A percentile compares a stretch with the other conserved stretches of the same genome.
phyloP scores from a whole-genome alignment of 1,284 basidiomycete species.

The Sanghuangporus weigelae region DNA sequence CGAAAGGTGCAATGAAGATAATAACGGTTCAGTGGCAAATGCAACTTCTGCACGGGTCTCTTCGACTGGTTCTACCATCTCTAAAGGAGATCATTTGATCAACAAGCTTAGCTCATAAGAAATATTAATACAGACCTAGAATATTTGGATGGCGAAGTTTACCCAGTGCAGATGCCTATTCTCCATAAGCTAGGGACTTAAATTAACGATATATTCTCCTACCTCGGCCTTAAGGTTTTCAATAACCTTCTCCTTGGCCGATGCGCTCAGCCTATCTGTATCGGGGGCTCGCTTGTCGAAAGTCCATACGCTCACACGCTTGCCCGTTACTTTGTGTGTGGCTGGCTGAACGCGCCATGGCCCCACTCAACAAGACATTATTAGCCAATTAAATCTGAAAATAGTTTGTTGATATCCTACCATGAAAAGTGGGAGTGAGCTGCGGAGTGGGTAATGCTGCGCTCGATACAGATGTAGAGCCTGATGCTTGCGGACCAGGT shows the following conservation, averaged over 20 bases:
- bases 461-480: constrained; percentile 30
- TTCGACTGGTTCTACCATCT: constrained; percentile 98
- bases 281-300: constrained; percentile 80
- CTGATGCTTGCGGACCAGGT: constrained; percentile 42
- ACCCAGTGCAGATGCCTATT: constrained; percentile 80
- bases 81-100: constrained; percentile 31
- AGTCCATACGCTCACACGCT: constrained; percentile 86
- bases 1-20: constrained; percentile 73
- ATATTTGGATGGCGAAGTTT: constrained; percentile 91
- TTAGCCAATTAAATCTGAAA: background rate
- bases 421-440: constrained; percentile 48
- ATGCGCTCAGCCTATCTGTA: constrained; percentile 58
- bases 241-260: constrained; percentile 65
- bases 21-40: constrained; percentile 89
- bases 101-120: background rate
- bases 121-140: constrained; percentile 49
- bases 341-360: constrained; percentile 84
- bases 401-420: background rate
- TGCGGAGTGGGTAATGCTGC: constrained; percentile 35
- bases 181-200: background rate
- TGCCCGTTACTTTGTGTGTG: constrained; percentile 81
- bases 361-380: constrained; percentile 43
- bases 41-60: constrained; percentile 85
- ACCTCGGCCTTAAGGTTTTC: constrained; percentile 90
- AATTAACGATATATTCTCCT: constrained; percentile 22